Conservation (phyloP, 495 filamentous ascomycete species). For the Sphaerosporella brunnea region DNA sequence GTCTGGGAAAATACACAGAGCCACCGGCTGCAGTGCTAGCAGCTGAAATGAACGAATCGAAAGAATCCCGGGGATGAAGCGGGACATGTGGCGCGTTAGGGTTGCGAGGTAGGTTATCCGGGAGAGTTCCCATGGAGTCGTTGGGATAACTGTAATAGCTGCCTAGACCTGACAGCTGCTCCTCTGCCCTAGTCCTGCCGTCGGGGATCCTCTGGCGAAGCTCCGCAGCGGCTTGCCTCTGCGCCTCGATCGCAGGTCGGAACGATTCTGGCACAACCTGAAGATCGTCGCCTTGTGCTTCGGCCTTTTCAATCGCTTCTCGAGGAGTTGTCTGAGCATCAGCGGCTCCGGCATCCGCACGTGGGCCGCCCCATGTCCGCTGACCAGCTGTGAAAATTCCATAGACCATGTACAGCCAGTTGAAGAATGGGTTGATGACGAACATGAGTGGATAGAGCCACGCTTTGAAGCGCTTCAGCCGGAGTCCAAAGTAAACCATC, state of each 20-base stretch:
- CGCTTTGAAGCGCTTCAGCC: slow-evolving; percentile 74
- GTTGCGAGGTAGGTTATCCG: slow-evolving; percentile 29
- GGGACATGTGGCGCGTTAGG: slow-evolving; percentile 34
- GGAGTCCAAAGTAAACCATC: slow-evolving; percentile 89
- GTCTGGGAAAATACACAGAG: slow-evolving; percentile 53
- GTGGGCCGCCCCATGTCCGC: slow-evolving; percentile 88
- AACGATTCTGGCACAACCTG: slow-evolving; percentile 87
- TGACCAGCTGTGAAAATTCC: slow-evolving; percentile 82
- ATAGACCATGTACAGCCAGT: slow-evolving; percentile 94
- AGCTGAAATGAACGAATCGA: slow-evolving; percentile 50
- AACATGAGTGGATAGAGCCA: slow-evolving; percentile 97
- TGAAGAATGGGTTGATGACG: slow-evolving; percentile 87
- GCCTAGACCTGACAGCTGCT: slow-evolving; percentile 30
- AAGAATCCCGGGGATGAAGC: slow-evolving; percentile 44
- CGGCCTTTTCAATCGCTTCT: slow-evolving; percentile 66
- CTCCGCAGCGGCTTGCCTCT: slow-evolving; percentile 27
- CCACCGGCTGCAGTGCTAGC: slow-evolving; percentile 37
- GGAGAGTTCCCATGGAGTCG: slow-evolving; percentile 39
- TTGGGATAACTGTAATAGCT: slow-evolving; percentile 48
- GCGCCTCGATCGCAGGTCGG: slow-evolving; percentile 47
- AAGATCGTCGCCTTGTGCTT: slow-evolving; percentile 67
- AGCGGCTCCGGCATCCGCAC: slow-evolving; percentile 77
- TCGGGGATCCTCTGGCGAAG: slow-evolving; percentile 44
- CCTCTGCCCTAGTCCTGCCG: slow-evolving; percentile 45
- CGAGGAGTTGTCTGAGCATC: slow-evolving; percentile 62